These are phyloP conservation scores for Macrotyloma uniflorum DNA, from an alignment of 306 rosid genomes.

Conservation along the genomic window DNA sequence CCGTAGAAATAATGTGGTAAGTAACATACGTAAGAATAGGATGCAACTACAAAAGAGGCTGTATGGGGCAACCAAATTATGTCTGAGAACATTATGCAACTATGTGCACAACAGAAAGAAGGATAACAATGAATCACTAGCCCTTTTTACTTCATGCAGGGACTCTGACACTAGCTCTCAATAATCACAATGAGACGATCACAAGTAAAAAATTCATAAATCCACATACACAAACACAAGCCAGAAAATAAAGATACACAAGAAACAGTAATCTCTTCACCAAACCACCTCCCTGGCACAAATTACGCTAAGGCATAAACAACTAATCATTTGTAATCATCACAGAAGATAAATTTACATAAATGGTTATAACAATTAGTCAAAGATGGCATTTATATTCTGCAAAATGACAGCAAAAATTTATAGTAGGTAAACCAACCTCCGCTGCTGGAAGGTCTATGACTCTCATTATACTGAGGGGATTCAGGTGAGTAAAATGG, in stretches of 20 bases:
- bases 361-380: constrained; percentile 7
- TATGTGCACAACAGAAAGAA: constrained; percentile 14
- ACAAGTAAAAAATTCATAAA: background rate
- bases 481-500: constrained; percentile 72
- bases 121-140: too few species aligned
- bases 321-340: too few species aligned
- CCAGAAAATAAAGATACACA: background rate
- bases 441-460: constrained; percentile 53
- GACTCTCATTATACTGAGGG: constrained; percentile 56
- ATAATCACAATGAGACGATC: background rate
- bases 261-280: background rate
- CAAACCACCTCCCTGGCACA: too few species aligned
- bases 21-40: background rate
- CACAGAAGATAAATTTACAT: background rate
- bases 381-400: too few species aligned
- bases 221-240: constrained; percentile 11
- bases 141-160: background rate
- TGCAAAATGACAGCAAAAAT: background rate
- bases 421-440: constrained; percentile 48
- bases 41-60: background rate
- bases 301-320: too few species aligned
- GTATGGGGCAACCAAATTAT: background rate
- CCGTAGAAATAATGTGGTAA: too few species aligned
- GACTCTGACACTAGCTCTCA: background rate
- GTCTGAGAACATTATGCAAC: background rate